Conservation (phyloP, 352 stramenopile species). For the Phytophthora foliorum region DNA sequence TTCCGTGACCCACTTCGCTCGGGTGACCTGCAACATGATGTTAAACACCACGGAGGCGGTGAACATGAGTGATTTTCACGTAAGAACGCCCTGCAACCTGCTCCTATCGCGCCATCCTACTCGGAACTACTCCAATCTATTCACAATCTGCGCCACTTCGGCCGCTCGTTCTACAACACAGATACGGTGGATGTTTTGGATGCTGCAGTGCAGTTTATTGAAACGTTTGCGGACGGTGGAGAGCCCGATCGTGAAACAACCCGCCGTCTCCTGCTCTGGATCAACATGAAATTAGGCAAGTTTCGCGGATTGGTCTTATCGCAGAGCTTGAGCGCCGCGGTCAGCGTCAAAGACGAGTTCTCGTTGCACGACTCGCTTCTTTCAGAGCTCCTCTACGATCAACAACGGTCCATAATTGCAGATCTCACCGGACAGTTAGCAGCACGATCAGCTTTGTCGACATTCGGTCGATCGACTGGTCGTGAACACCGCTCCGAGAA, state of each 20-base stretch:
- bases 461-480: not conserved
- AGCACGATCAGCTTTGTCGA: not conserved
- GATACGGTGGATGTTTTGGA: not conserved
- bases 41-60: not conserved
- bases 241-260: not conserved
- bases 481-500: not conserved
- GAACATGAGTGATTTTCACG: not conserved
- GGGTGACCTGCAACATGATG: not conserved
- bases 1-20: not conserved
- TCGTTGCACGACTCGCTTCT: not conserved
- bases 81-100: not conserved
- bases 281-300: not conserved
- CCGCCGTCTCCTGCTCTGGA: not conserved
- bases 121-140: not conserved
- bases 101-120: not conserved
- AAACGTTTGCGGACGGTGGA: not conserved
- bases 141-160: not conserved
- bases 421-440: not conserved
- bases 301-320: not conserved
- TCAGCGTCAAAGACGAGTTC: not conserved
- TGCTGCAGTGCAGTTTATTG: not conserved
- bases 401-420: not conserved
- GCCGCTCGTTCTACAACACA: not conserved
- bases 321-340: not conserved
- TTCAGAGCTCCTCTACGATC: not conserved